Base-by-base conservation (phyloP, 2,329 filamentous ascomycete genomes). In the Colletotrichum horii region DNA sequence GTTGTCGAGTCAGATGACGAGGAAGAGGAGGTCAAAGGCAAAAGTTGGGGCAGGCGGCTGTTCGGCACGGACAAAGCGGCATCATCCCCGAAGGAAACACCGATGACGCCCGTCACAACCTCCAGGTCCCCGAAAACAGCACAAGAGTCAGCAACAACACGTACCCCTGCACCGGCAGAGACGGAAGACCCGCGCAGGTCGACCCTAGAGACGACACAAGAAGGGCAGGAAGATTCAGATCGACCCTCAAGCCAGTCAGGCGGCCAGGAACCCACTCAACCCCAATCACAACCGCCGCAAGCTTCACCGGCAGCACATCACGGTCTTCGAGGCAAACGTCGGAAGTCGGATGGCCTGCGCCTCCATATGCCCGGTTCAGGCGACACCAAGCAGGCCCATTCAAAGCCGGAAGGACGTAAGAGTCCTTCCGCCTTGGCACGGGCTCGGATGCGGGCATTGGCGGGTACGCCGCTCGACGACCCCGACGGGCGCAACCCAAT, bases 391-490 rank as follows among this genome's bases (percentile, higher is more conserved):
- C 62, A 70, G 36, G 16, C 36, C 7, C 56, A 70, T n/a, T 56
- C 71, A 66, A 71, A 71, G 26, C 70, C 64, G 12, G 79, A 78
- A 38, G 84, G 85, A 26, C 84, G 84, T 32, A 81, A 81, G 65
- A 87, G 85, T 74, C 86, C 86, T 5, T 87, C 86, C 6, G 86
- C 85, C 9, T 85, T 87, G 79, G 85, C 86, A 30, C 82, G 86
- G 62, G 83, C 86, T 76, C 83, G 85, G 22, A 87, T 87, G 84
- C 83, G 85, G 60, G 82, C 86, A 65, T 85, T 87, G 76, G 86
- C 86, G 12, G 83, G 83, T 66, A 85, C 85, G 68, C 85, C 86
- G 38, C 84, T 87, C 76, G 85, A 86, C 32, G 86, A 87, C 60
- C 85, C 85, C 9, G 85, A 87, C 76, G 80, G 81, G 65, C 80